Percentiles rank a stretch among this genome's conserved stretches.
These are phyloP conservation scores for bread wheat (Triticum aestivum) DNA, from an alignment of 176 grass and related monocot species.

Conservation along the genomic window DNA sequence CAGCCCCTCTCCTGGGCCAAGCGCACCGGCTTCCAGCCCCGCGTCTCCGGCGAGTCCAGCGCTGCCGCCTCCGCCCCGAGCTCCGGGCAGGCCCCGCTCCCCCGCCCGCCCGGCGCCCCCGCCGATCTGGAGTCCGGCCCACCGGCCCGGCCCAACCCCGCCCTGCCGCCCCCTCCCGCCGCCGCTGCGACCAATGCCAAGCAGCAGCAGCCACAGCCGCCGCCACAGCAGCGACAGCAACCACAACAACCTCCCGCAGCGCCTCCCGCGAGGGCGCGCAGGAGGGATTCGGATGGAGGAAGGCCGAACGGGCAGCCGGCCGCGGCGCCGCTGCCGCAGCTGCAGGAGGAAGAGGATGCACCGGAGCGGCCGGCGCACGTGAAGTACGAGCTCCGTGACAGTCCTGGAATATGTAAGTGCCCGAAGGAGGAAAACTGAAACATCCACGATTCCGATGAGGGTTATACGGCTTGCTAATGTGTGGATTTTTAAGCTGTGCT, in stretches of 20 bases:
- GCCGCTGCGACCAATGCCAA: constrained; percentile 17
- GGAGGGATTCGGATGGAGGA: constrained; percentile 54
- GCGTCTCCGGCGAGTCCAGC: constrained; percentile 61
- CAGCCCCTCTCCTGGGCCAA: constrained; percentile 89
- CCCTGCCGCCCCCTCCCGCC: constrained; percentile 38
- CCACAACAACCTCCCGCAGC: not conserved
- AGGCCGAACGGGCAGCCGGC: constrained; percentile 50
- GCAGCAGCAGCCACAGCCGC: constrained; percentile 1
- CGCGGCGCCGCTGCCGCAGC: constrained; percentile 44
- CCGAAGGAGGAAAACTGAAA: not conserved
- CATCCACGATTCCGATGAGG: not conserved
- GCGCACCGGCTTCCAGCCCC: constrained; percentile 74
- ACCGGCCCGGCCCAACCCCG: constrained; percentile 28
- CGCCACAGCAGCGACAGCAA: not conserved
- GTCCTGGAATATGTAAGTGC: constrained; percentile 71
- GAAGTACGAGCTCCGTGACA: constrained; percentile 88
- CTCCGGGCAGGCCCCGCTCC: constrained; percentile 59
- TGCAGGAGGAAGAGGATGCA: constrained; percentile 45
- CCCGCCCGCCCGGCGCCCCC: constrained; percentile 33
- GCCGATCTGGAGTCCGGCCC: constrained; percentile 82
- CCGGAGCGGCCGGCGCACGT: constrained; percentile 55
- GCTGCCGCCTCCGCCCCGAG: constrained; percentile 44
- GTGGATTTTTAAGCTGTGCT: constrained; percentile 24
- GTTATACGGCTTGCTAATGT: constrained; percentile 11
- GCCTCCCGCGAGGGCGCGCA: constrained; percentile 42